Percentiles rank a stretch among this genome's conserved stretches.
Evolutionary conservation across 2,329 filamentous ascomycete genomes (phyloP).

Genomic region (Pseudocercospora musae): DNA sequence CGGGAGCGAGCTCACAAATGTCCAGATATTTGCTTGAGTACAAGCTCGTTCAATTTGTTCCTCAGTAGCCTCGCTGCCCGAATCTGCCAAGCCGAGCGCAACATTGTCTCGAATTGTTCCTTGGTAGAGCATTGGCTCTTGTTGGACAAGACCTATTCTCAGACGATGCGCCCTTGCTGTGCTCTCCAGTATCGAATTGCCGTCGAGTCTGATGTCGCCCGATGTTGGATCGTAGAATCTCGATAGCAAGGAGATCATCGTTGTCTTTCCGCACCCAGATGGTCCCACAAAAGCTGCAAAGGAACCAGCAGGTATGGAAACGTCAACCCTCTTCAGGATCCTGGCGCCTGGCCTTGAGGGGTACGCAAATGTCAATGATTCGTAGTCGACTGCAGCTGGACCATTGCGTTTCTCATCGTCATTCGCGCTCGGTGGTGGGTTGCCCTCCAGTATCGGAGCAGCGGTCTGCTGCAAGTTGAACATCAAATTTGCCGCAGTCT

Average conservation of each 20-base stretch:
- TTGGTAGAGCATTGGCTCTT: conserved; percentile 70
- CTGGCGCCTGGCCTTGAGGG: neutral
- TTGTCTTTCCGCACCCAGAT: conserved; percentile 49
- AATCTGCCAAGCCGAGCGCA: conserved; percentile 41
- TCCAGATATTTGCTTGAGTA: conserved; percentile 50
- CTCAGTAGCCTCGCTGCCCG: conserved; percentile 29
- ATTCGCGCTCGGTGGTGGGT: conserved; percentile 8
- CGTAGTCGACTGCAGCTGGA: conserved; percentile 18
- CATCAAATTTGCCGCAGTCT: conserved; percentile 41
- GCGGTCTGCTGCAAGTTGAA: conserved; percentile 41
- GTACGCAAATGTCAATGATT: conserved; percentile 19
- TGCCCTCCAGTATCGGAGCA: conserved; percentile 35
- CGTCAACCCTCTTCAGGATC: neutral
- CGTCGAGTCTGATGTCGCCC: conserved; percentile 40
- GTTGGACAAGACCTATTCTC: conserved; percentile 66
- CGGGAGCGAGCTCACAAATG: conserved; percentile 52
- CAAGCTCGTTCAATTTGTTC: conserved; percentile 47
- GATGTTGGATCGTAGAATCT: conserved; percentile 44
- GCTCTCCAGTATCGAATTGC: conserved; percentile 55
- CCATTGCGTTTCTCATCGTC: conserved; percentile 13
- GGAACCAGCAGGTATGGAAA: conserved; percentile 16
- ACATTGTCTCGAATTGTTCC: conserved; percentile 62
- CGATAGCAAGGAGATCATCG: conserved; percentile 45
- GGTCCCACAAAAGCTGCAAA: conserved; percentile 47
- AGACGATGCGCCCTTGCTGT: conserved; percentile 61